A percentile compares a stretch with the other conserved stretches of the same genome.
Evolutionary conservation across 1,284 basidiomycete genomes (phyloP).

Genomic region (Boletellus deceptivus): DNA sequence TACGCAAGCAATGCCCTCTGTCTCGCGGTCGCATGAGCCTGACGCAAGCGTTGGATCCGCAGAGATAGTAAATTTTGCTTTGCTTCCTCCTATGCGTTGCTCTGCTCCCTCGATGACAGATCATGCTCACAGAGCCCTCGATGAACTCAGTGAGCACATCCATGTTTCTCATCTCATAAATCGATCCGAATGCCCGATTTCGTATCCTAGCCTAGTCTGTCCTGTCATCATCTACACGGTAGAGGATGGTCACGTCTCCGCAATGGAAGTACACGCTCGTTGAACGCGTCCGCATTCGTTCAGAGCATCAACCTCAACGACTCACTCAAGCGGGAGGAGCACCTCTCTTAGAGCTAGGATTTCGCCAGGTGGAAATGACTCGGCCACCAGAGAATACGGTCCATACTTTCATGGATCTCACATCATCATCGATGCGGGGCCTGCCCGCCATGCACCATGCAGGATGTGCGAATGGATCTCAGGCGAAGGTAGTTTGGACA

Average conservation of each 20-base stretch:
- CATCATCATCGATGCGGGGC: slow-evolving; percentile 17
- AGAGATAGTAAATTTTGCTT: slow-evolving; percentile 17
- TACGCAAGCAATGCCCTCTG: slow-evolving; percentile 8
- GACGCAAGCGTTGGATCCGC: neutral
- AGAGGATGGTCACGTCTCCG: slow-evolving; percentile 12
- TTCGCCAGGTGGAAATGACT: neutral
- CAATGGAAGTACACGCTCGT: slow-evolving; percentile 19
- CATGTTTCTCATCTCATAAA: neutral
- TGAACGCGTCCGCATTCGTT: slow-evolving; percentile 17
- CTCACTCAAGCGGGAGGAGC: slow-evolving; percentile 16
- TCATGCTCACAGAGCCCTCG: slow-evolving; percentile 13
- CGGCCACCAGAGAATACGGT: slow-evolving; percentile 12
- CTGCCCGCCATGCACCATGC: slow-evolving; percentile 18
- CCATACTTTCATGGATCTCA: slow-evolving; percentile 22
- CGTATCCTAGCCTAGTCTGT: slow-evolving; percentile 17
- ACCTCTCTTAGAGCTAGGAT: slow-evolving; percentile 12
- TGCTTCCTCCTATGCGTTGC: too few relatives aligned
- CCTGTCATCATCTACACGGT: slow-evolving; percentile 18
- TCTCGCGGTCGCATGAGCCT: neutral
- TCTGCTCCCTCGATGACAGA: too few relatives aligned
- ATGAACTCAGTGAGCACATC: slow-evolving; percentile 19
- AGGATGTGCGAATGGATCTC: slow-evolving; percentile 29
- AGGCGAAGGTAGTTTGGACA: slow-evolving; percentile 7
- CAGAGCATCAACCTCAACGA: slow-evolving; percentile 13
- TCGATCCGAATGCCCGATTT: too few relatives aligned